Conservation (phyloP, 352 stramenopile species). For the Pythium sukuiense region DNA sequence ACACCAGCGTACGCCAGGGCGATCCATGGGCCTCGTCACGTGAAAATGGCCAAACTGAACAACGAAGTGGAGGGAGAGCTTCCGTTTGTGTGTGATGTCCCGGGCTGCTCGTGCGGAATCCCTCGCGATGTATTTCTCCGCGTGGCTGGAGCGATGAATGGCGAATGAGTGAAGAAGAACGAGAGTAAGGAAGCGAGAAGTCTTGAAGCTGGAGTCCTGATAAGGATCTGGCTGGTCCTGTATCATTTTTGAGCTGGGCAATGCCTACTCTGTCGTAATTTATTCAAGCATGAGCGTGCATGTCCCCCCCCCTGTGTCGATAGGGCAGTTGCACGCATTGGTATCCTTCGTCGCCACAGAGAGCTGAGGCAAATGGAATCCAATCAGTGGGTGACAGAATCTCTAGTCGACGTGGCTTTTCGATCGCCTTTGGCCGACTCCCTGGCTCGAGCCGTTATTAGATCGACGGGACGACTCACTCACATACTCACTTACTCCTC, state of each 20-base stretch:
- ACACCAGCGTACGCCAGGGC: conserved; percentile 19
- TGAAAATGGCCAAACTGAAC: background rate
- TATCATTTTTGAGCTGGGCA: too few species aligned
- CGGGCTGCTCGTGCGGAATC: conserved; percentile 53
- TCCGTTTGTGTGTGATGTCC: conserved; percentile 50
- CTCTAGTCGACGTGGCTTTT: too few species aligned
- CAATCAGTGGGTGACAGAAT: background rate
- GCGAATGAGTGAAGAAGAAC: conserved; percentile 30
- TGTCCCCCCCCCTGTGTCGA: too few species aligned
- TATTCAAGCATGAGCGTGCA: too few species aligned
- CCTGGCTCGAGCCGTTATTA: conserved; percentile 13
- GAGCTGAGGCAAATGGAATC: background rate
- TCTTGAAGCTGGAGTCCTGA: too few species aligned
- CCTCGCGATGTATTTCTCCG: conserved; percentile 61
- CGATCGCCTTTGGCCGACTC: background rate
- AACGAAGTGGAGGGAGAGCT: conserved; percentile 7
- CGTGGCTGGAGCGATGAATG: conserved; percentile 47
- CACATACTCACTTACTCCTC: too few species aligned
- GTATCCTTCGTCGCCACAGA: background rate
- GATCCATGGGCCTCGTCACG: conserved; percentile 8
- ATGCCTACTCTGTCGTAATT: background rate
- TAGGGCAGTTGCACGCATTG: too few species aligned
- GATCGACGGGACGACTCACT: background rate
- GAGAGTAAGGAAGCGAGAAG: too few species aligned
- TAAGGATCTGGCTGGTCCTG: too few species aligned